Percentiles rank a stretch among this genome's conserved stretches.
Evolutionary conservation across 2,329 filamentous ascomycete species (phyloP).

Genomic region (Fusarium praegraminearum): DNA sequence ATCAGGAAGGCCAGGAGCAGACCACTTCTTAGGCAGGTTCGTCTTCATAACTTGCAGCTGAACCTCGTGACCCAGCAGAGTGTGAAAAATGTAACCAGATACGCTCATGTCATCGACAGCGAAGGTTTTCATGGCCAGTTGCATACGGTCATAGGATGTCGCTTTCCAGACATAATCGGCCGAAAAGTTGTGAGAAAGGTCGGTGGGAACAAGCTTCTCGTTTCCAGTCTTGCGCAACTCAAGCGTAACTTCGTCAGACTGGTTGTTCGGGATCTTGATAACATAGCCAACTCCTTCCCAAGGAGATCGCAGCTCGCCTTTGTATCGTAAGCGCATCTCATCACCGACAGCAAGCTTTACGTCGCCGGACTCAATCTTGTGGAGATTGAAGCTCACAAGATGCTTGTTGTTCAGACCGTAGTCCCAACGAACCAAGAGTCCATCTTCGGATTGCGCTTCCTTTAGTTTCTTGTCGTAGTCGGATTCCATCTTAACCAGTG

Average conservation of each 20-base stretch:
- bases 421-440: slow-evolving; percentile 94
- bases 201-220: slow-evolving; percentile 94
- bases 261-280: slow-evolving; percentile 99
- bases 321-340: slow-evolving; percentile 98
- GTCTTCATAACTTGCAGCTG: slow-evolving; percentile 96
- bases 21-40: slow-evolving; percentile 95
- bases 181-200: slow-evolving; percentile 97
- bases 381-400: slow-evolving; percentile 92
- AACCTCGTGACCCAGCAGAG: slow-evolving; percentile 93
- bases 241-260: slow-evolving; percentile 96
- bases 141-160: slow-evolving; percentile 99
- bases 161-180: slow-evolving; percentile 99
- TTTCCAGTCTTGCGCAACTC: slow-evolving; percentile 94
- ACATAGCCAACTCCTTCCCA: slow-evolving; percentile 99
- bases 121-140: slow-evolving; percentile 99
- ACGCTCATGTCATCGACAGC: slow-evolving; percentile 98
- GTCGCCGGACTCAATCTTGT: slow-evolving; percentile 96
- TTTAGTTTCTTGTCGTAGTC: slow-evolving; percentile 99
- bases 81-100: slow-evolving; percentile 98
- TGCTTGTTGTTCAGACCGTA: slow-evolving; percentile 97
- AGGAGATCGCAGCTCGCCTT: slow-evolving; percentile 87
- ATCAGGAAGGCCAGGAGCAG: slow-evolving; percentile 91
- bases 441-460: slow-evolving; percentile 96
- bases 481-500: slow-evolving; percentile 97
- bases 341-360: slow-evolving; percentile 98